Percentiles rank a stretch among this genome's conserved stretches.
Conservation (phyloP, 768 basidiomycete species). For the Mycena rebaudengoi region DNA sequence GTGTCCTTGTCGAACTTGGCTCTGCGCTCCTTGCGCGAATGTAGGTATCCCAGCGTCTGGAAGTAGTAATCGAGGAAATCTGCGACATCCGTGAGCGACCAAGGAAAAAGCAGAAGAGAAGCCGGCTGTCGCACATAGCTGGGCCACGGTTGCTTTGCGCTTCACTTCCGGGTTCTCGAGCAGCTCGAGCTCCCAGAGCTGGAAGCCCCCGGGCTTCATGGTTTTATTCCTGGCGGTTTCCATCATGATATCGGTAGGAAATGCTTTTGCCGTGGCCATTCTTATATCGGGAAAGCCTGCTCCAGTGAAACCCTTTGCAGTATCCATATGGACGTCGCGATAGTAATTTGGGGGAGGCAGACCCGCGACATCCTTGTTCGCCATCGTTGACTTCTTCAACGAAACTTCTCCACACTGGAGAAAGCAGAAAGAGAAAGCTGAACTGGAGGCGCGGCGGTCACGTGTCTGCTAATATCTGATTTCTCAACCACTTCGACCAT, state of each 20-base stretch:
- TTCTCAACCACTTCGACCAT: too few relatives aligned
- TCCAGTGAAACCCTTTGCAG: constrained; percentile 67
- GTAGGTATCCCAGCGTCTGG: constrained; percentile 90
- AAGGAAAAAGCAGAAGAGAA: constrained; percentile 9
- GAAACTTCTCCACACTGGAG: too few relatives aligned
- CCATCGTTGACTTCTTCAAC: too few relatives aligned
- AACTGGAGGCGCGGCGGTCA: too few relatives aligned
- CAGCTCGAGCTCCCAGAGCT: constrained; percentile 88
- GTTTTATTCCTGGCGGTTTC: constrained; percentile 68
- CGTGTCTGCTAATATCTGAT: too few relatives aligned
- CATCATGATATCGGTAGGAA: constrained; percentile 71
- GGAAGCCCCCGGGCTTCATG: constrained; percentile 61
- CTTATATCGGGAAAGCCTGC: constrained; percentile 57
- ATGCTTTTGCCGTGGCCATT: constrained; percentile 64
- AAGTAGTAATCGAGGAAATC: constrained; percentile 99
- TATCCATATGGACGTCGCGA: constrained; percentile 77
- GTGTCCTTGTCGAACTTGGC: constrained; percentile 87
- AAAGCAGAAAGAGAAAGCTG: too few relatives aligned
- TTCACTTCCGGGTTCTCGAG: constrained; percentile 88
- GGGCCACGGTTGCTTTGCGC: constrained; percentile 96
- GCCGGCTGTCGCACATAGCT: constrained; percentile 90
- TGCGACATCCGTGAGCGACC: constrained; percentile 39
- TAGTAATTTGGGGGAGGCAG: constrained; percentile 38
- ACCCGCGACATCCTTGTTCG: constrained; percentile 40
- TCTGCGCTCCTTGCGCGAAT: constrained; percentile 85